Evolutionary conservation across 1,139 yeast genomes (phyloP).

Genomic region (Pichia sp.): DNA sequence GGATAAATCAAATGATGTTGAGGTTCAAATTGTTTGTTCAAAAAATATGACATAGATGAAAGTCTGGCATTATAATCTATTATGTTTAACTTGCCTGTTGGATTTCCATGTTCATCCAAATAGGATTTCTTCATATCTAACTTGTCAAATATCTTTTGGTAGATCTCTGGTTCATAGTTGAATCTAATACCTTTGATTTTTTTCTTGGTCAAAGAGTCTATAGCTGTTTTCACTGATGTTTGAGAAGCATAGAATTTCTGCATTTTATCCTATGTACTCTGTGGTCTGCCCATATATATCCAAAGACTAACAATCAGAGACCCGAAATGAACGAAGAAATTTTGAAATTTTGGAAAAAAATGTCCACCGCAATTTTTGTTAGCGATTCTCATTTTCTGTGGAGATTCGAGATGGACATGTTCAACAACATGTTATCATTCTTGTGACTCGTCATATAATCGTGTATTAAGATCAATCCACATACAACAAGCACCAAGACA

Average conservation of each 20-base stretch:
- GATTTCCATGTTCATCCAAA: constrained; percentile 28
- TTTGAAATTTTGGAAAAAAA: too few species aligned
- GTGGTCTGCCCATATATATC: too few species aligned
- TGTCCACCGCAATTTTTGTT: too few species aligned
- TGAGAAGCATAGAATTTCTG: constrained; percentile 19
- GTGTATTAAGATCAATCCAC: too few species aligned
- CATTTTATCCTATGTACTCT: constrained; percentile 8
- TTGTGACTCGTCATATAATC: too few species aligned
- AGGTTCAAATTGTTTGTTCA: constrained; percentile 59
- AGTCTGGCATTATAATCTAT: constrained; percentile 64
- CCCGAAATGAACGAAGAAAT: too few species aligned
- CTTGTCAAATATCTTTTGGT: constrained; percentile 38
- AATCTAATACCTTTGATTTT: constrained; percentile 17
- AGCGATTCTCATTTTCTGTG: too few species aligned
- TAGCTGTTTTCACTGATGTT: constrained; percentile 9
- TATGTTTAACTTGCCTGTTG: constrained; percentile 43
- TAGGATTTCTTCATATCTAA: constrained; percentile 43
- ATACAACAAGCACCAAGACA: neutral
- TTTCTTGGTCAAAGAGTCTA: constrained; percentile 9
- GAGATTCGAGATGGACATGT: too few species aligned
- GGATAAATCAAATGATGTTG: constrained; percentile 53
- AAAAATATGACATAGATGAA: constrained; percentile 52
- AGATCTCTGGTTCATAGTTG: constrained; percentile 13
- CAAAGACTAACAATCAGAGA: too few species aligned
- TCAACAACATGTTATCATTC: too few species aligned